Evolutionary conservation across 805 yeast species (phyloP).

Genomic region (Metschnikowia matae): DNA sequence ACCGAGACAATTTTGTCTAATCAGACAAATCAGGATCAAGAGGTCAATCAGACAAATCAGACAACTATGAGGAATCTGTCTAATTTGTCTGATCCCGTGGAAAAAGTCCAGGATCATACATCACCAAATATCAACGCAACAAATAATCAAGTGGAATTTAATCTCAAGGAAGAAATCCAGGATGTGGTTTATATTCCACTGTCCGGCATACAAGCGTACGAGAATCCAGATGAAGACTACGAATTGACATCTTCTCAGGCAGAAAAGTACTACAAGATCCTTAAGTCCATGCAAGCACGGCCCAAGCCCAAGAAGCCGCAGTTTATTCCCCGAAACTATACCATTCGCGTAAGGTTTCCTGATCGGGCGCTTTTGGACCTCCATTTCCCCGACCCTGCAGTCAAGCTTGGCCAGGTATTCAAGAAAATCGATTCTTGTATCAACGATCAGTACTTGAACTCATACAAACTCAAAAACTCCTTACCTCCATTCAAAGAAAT

Average conservation of each 20-base stretch:
- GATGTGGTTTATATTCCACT: conserved; percentile 16
- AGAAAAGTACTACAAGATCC: conserved; percentile 32
- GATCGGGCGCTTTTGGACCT: conserved; percentile 35
- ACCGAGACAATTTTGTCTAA: too few species aligned
- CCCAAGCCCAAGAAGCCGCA: conserved; percentile 13
- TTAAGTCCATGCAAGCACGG: conserved; percentile 24
- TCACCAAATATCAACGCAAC: too few species aligned
- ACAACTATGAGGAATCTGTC: too few species aligned
- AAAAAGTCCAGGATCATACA: too few species aligned
- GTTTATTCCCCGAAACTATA: conserved; percentile 23
- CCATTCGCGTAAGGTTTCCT: conserved; percentile 37
- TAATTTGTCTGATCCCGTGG: too few species aligned
- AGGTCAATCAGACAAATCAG: too few species aligned
- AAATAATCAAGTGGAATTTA: too few species aligned
- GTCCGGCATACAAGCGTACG: conserved; percentile 19
- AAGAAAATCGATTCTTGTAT: conserved; percentile 34
- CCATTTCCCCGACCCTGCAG: conserved; percentile 23
- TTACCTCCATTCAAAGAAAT: conserved; percentile 37
- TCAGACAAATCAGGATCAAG: too few species aligned
- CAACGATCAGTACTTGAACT: conserved; percentile 24
- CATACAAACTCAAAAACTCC: conserved; percentile 31
- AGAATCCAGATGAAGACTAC: conserved; percentile 42
- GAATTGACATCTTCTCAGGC: conserved; percentile 37
- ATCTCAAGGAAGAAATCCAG: neutral
- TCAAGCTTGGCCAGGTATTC: conserved; percentile 34